Conservation (phyloP, 1,284 basidiomycete genomes). For the Vanrija humicola region DNA sequence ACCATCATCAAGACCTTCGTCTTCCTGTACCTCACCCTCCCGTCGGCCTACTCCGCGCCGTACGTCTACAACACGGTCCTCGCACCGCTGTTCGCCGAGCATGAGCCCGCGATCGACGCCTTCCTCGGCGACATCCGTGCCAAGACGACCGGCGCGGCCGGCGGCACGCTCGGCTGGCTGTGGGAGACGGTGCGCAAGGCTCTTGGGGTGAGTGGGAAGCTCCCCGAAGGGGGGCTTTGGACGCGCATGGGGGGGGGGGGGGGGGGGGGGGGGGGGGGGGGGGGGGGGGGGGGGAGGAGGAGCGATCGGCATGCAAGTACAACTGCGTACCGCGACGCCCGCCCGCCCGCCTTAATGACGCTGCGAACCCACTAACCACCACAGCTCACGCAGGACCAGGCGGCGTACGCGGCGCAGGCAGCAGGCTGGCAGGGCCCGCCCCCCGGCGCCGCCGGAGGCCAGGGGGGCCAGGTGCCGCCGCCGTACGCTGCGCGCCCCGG, state of each 20-base stretch:
- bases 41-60: slow-evolving; percentile 63
- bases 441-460: slow-evolving; percentile 5
- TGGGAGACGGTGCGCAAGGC: slow-evolving; percentile 38
- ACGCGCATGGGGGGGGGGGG: too few species aligned
- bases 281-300: too few species aligned
- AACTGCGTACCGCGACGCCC: too few species aligned
- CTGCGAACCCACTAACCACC: not conserved
- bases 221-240: too few species aligned
- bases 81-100: slow-evolving; percentile 61
- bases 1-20: slow-evolving; percentile 67
- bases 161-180: slow-evolving; percentile 28
- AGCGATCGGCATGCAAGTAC: too few species aligned
- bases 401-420: slow-evolving; percentile 1
- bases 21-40: slow-evolving; percentile 67
- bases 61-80: slow-evolving; percentile 66
- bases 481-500: slow-evolving; percentile 33
- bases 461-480: not conserved
- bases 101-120: slow-evolving; percentile 65
- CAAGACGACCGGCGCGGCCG: slow-evolving; percentile 29
- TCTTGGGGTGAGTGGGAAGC: slow-evolving; percentile 33
- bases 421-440: slow-evolving; percentile 5
- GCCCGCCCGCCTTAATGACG: not conserved
- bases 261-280: too few species aligned
- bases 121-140: slow-evolving; percentile 51
- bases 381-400: not conserved